Percentiles rank a stretch among this genome's conserved stretches.
Evolutionary conservation across 163 green algal genomes (phyloP).

Genomic region (Picocystis sp.): DNA sequence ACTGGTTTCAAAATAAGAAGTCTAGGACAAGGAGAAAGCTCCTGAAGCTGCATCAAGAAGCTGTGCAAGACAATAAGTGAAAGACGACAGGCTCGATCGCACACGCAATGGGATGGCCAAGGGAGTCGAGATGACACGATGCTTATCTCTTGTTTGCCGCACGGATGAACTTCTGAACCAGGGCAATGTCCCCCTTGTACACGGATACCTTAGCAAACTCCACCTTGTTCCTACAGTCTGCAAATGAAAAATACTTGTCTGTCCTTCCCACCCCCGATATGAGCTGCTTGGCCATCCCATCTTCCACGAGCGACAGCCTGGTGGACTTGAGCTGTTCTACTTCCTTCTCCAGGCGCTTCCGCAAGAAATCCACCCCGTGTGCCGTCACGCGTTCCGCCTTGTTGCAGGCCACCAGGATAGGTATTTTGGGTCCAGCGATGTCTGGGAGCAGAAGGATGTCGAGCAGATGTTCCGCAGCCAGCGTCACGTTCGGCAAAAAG

Average conservation of each 20-base stretch:
- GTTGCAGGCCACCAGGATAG: conserved; percentile 64
- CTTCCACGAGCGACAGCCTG: neutral
- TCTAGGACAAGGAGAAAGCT: conserved; percentile 15
- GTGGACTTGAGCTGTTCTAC: conserved; percentile 21
- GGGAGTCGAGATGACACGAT: neutral
- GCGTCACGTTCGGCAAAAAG: conserved; percentile 35
- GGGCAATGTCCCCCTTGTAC: neutral
- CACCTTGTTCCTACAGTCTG: conserved; percentile 7
- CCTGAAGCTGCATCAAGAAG: conserved; percentile 2
- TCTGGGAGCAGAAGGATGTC: conserved; percentile 25
- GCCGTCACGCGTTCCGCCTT: conserved; percentile 55
- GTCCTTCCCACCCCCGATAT: neutral
- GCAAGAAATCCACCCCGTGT: conserved; percentile 56
- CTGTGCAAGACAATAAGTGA: neutral
- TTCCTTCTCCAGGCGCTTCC: conserved; percentile 58
- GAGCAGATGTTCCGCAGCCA: conserved; percentile 36
- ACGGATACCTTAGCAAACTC: neutral
- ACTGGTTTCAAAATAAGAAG: conserved; percentile 29
- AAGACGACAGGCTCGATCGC: neutral
- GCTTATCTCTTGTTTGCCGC: neutral
- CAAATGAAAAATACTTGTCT: neutral
- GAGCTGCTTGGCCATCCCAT: conserved; percentile 3
- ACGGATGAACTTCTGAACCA: neutral
- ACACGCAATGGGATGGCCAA: neutral
- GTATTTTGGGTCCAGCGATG: conserved; percentile 28